phyloP scores from a whole-genome alignment of 2,329 filamentous ascomycete genomes.

The Hypomyces rosellus region DNA sequence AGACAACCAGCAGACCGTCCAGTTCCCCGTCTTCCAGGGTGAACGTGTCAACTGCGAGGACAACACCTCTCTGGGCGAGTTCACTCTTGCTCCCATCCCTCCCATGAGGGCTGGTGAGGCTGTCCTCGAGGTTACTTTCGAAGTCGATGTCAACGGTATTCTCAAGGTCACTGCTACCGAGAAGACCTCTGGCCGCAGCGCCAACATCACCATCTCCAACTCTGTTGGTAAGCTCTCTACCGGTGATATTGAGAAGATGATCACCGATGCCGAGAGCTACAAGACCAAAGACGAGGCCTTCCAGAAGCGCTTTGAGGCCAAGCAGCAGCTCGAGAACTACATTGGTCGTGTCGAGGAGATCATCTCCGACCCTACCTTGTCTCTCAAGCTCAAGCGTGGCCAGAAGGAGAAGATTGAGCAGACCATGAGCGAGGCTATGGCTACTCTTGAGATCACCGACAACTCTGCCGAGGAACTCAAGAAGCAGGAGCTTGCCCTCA shows the following conservation, averaged over 20 bases:
- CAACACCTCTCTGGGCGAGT: conserved; percentile 96
- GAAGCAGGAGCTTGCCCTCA: conserved; percentile 99
- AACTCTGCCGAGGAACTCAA: conserved; percentile 88
- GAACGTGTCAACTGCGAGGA: conserved; percentile 98
- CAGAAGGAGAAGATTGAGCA: conserved; percentile 99
- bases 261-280: conserved; percentile 95
- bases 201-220: conserved; percentile 99
- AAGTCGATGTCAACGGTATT: conserved; percentile 99
- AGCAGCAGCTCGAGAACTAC: conserved; percentile 99
- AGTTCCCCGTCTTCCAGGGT: conserved; percentile 93
- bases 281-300: conserved; percentile 97
- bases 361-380: conserved; percentile 90
- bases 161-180: conserved; percentile 98
- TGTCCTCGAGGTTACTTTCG: conserved; percentile 95
- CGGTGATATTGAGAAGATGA: conserved; percentile 95
- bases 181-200: conserved; percentile 95
- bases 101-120: conserved; percentile 91
- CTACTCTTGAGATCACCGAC: conserved; percentile 92
- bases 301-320: conserved; percentile 98
- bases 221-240: conserved; percentile 97
- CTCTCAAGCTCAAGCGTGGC: conserved; percentile 95
- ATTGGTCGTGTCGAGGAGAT: conserved; percentile 99
- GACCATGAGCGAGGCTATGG: conserved; percentile 95
- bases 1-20: conserved; percentile 59
- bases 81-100: conserved; percentile 84